Conservation (phyloP, 2,329 filamentous ascomycete genomes). For the Colletotrichum chrysophilum region DNA sequence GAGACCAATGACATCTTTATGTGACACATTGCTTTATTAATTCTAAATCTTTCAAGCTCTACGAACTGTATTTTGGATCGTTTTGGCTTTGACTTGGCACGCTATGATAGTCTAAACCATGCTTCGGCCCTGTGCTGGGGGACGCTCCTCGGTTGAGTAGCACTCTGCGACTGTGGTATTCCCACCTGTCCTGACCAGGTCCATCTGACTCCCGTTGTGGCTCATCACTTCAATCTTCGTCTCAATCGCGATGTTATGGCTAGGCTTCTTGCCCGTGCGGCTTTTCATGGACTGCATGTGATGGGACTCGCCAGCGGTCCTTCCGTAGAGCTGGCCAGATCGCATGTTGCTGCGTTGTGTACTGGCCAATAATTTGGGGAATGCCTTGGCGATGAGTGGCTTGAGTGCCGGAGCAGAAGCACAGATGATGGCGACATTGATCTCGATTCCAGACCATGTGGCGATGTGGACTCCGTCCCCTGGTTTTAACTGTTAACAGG, state of each 20-base stretch:
- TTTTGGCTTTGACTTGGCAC: not conserved
- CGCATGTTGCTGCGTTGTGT: not conserved
- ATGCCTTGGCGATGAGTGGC: conserved; percentile 31
- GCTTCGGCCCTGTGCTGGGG: not conserved
- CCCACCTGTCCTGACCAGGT: not conserved
- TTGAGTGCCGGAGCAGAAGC: conserved; percentile 38
- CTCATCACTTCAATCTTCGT: not conserved
- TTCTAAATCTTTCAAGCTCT: not conserved
- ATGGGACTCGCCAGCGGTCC: not conserved
- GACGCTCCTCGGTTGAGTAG: not conserved
- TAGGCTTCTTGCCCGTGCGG: not conserved
- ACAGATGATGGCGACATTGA: conserved; percentile 38
- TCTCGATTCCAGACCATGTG: conserved; percentile 35
- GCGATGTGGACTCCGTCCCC: not conserved
- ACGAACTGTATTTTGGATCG: not conserved
- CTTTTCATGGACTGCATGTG: not conserved
- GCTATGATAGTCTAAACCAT: not conserved
- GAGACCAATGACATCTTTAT: not conserved
- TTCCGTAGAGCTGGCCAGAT: not conserved
- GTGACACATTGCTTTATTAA: not conserved
- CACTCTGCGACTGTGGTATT: not conserved
- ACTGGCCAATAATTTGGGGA: conserved; percentile 20
- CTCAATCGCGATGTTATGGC: not conserved
- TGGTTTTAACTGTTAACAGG: not conserved
- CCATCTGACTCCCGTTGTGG: not conserved